Base-by-base conservation (phyloP, 2,329 filamentous ascomycete species). In the Diaporthe destruens region DNA sequence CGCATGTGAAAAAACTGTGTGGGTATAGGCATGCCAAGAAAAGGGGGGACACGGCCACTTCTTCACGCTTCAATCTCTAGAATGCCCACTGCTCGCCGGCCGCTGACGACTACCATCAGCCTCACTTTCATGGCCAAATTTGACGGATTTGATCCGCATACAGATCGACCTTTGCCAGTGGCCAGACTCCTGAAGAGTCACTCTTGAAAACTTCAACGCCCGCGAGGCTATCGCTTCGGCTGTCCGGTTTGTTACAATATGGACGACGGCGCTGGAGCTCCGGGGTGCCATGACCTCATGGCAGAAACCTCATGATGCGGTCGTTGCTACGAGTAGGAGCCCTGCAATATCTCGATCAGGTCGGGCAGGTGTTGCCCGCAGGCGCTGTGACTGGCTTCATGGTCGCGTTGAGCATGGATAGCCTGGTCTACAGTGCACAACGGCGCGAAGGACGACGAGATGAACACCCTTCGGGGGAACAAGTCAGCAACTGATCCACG, bases 381-480 rank as follows among this genome's bases (percentile, higher is more conserved):
- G 47, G 32, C 32, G 29, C 25, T 34, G 36, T 36, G 20, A 36
- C 29, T 39, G 61, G 5, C 11, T 23, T 49, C 34, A 9, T 34
- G 42, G 16, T 42, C 18, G 39, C 39, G 3, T 42, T 18, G 39
- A 20, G 20, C 29, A 49, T 42, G 25, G 16, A 47, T 49, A 25
- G 23, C 42, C 61, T 42, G n/a, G 6, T 32, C 29, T 57, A 47
- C 29, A 53, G 25, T 20, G 47, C 25, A 49, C 34, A 65, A 25
- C 61, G 61, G n/a, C 61, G 61, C n/a, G 61, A 66, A 53, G 61
- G 49, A 11, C 67, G 59, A n/a, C 73, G 67, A 18, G 71, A 57
- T 14, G 71, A 69, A 61, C 73, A 74, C 73, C 73, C 73, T 74
- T 36, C 9, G 7, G 16, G 25, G 12, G 11, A 12, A 47, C 20